phyloP scores from a whole-genome alignment of 176 grass and related monocot species.

The Stipa capillata region DNA sequence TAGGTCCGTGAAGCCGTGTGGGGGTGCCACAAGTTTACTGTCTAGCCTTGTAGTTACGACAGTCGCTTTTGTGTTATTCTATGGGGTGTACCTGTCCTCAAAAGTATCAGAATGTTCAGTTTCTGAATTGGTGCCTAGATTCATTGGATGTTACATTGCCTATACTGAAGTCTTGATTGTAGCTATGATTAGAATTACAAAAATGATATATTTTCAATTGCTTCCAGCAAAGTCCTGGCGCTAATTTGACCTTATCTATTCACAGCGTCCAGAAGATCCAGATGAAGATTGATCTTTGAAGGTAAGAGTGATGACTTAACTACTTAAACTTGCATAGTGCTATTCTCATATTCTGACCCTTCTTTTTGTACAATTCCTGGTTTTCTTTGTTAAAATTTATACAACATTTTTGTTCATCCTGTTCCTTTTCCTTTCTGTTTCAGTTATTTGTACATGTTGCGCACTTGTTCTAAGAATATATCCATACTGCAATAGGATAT shows the following conservation, averaged over 20 bases:
- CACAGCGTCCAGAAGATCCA: slow-evolving; percentile 20
- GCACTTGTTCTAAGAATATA: background rate
- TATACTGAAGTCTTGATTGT: background rate
- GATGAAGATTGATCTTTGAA: slow-evolving; percentile 23
- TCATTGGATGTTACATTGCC: background rate
- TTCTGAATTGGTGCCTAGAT: background rate
- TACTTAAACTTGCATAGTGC: background rate
- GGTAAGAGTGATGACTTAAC: slow-evolving; percentile 3
- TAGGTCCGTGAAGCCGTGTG: too few species aligned
- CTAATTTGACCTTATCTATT: slow-evolving; percentile 16
- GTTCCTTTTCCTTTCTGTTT: background rate
- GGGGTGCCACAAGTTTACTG: too few species aligned
- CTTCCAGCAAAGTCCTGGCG: background rate
- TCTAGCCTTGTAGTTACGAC: too few species aligned
- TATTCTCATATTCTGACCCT: background rate
- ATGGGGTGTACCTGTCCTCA: background rate
- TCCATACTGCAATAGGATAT: background rate
- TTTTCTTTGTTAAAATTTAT: background rate
- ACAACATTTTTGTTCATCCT: background rate
- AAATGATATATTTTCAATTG: slow-evolving; percentile 4
- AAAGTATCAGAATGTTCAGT: background rate
- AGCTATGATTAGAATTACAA: background rate
- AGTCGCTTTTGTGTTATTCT: background rate
- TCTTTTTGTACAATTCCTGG: background rate
- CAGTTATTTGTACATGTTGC: background rate